Conservation (phyloP, 306 rosid genomes). For the Ceratonia siliqua region DNA sequence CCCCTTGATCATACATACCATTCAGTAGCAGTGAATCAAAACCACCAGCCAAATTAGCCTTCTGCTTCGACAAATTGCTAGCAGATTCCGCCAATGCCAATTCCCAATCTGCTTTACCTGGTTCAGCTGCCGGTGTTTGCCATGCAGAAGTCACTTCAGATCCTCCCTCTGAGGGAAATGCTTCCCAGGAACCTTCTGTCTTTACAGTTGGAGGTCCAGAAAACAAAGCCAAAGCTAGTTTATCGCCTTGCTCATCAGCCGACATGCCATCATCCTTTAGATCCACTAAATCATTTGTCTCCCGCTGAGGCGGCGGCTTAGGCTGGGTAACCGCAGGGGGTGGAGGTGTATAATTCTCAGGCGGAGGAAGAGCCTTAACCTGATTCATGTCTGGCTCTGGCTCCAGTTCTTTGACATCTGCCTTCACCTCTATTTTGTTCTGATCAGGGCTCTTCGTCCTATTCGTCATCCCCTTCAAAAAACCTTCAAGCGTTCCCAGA, state of each 20-base stretch:
- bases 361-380: constrained; percentile 79
- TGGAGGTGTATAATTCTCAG: constrained; percentile 53
- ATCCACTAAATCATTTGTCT: constrained; percentile 66
- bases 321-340: constrained; percentile 29
- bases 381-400: constrained; percentile 42
- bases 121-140: constrained; percentile 76
- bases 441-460: constrained; percentile 51
- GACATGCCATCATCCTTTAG: constrained; percentile 60
- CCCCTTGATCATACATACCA: constrained; percentile 93
- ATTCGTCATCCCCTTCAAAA: constrained; percentile 59
- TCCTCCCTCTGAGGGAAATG: constrained; percentile 62
- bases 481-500: constrained; percentile 69
- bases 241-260: constrained; percentile 84
- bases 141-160: constrained; percentile 75
- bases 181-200: constrained; percentile 75
- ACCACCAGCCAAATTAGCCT: constrained; percentile 76
- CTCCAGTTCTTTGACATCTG: constrained; percentile 36
- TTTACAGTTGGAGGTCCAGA: constrained; percentile 49
- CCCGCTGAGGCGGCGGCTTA: constrained; percentile 39
- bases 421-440: constrained; percentile 49
- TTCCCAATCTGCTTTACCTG: constrained; percentile 87
- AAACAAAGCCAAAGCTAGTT: constrained; percentile 75
- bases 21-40: constrained; percentile 71
- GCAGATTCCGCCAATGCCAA: constrained; percentile 69
- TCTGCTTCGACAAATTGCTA: constrained; percentile 65